Evolutionary conservation across 2,329 filamentous ascomycete species (phyloP).

Genomic region (Myriosclerotinia scirpicola): DNA sequence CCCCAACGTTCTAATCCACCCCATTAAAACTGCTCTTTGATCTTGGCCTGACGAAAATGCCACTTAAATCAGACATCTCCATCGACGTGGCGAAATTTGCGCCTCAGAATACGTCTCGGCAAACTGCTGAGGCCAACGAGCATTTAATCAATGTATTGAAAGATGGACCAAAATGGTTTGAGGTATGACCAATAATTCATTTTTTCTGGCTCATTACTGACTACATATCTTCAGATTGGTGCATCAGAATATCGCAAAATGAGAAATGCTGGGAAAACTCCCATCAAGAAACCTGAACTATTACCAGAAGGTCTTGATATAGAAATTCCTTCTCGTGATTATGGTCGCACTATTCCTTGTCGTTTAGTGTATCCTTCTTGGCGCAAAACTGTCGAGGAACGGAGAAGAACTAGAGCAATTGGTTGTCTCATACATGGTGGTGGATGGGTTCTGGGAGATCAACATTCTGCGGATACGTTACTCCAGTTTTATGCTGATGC

Average conservation of each 20-base stretch:
- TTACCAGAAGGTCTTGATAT: constrained; percentile 49
- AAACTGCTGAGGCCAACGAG: constrained; percentile 49
- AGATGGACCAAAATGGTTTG: constrained; percentile 51
- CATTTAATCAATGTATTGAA: constrained; percentile 34
- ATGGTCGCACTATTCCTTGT: constrained; percentile 51
- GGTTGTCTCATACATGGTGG: constrained; percentile 58
- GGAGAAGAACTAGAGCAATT: constrained; percentile 49
- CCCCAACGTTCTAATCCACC: no score
- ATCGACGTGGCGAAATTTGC: constrained; percentile 48
- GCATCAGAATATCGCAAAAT: constrained; percentile 55
- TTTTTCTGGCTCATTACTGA: constrained; percentile 2
- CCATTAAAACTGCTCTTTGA: no score
- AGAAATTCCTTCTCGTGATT: constrained; percentile 53
- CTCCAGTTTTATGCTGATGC: constrained; percentile 52
- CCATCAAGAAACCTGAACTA: constrained; percentile 48
- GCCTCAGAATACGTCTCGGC: constrained; percentile 42
- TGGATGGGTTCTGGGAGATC: constrained; percentile 31
- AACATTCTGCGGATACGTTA: constrained; percentile 41
- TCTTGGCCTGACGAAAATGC: constrained; percentile 34
- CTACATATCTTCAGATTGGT: constrained; percentile 46
- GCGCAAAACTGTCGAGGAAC: constrained; percentile 46
- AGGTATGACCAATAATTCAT: constrained; percentile 42
- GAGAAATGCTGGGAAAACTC: constrained; percentile 53
- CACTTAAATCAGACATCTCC: constrained; percentile 44
- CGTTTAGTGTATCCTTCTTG: constrained; percentile 39